These are phyloP conservation scores for Cytospora paraplurivora DNA, from an alignment of 2,329 filamentous ascomycete genomes.

Conservation along the genomic window DNA sequence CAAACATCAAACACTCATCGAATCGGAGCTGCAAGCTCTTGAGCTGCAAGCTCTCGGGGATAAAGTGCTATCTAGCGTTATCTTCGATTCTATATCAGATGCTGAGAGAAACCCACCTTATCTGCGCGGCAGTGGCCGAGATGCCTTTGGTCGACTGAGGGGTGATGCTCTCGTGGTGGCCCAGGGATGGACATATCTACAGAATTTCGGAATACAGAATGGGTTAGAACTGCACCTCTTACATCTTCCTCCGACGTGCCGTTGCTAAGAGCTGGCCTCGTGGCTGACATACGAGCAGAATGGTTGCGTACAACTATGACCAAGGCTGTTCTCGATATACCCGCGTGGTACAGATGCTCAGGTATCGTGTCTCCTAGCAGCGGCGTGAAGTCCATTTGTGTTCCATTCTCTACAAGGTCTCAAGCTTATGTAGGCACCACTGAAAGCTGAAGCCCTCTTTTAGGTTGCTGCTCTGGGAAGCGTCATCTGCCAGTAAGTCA, in stretches of 20 bases:
- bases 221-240: slow-evolving; percentile 40
- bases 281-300: slow-evolving; percentile 35
- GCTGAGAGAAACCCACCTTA: slow-evolving; percentile 67
- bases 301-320: slow-evolving; percentile 64
- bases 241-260: not conserved
- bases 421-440: slow-evolving; percentile 43
- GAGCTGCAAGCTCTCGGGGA: slow-evolving; percentile 53
- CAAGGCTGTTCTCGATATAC: slow-evolving; percentile 52
- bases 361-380: slow-evolving; percentile 35
- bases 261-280: slow-evolving; percentile 1
- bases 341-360: slow-evolving; percentile 61
- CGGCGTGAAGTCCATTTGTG: not conserved
- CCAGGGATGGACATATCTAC: slow-evolving; percentile 66
- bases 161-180: slow-evolving; percentile 61
- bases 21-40: slow-evolving; percentile 50
- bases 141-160: slow-evolving; percentile 62
- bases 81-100: slow-evolving; percentile 63
- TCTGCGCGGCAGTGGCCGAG: slow-evolving; percentile 56
- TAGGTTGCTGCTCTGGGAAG: slow-evolving; percentile 51
- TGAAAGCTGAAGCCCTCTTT: not conserved
- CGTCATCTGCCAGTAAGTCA: slow-evolving; percentile 52
- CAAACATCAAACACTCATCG: slow-evolving; percentile 41
- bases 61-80: slow-evolving; percentile 54
- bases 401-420: not conserved
- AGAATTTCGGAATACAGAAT: slow-evolving; percentile 58